These are phyloP conservation scores for Cryptosporidium ubiquitum DNA, from an alignment of 169 alveolate species.

Conservation along the genomic window DNA sequence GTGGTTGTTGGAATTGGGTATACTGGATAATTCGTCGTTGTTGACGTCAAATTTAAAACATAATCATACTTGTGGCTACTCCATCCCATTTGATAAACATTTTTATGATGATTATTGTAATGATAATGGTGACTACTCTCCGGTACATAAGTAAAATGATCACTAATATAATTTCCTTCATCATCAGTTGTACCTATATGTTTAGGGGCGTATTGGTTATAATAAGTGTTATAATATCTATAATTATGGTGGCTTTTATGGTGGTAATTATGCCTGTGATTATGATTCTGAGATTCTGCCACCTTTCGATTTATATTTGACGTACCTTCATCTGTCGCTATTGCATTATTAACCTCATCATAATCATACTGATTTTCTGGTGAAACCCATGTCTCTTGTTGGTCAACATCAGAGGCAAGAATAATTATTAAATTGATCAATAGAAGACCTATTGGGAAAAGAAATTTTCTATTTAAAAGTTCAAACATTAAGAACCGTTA, in stretches of 20 bases:
- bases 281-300: conserved; percentile 38
- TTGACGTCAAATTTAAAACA: conserved; percentile 34
- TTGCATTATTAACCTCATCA: neutral
- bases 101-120: conserved; percentile 28
- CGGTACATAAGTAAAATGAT: neutral
- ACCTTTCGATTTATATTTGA: conserved; percentile 38
- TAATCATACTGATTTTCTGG: conserved; percentile 20
- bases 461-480: neutral
- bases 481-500: conserved; percentile 31
- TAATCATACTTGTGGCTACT: conserved; percentile 9
- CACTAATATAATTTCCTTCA: conserved; percentile 9
- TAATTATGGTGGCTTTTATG: conserved; percentile 36
- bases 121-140: conserved; percentile 30
- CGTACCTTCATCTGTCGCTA: conserved; percentile 55
- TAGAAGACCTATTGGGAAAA: conserved; percentile 7
- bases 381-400: conserved; percentile 32
- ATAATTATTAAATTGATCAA: conserved; percentile 20
- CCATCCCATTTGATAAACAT: conserved; percentile 69
- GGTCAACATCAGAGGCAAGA: conserved; percentile 12
- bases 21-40: neutral
- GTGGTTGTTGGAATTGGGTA: neutral
- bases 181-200: conserved; percentile 52
- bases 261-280: neutral
- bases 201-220: conserved; percentile 22
- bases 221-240: conserved; percentile 20